Conservation (phyloP, 2,329 filamentous ascomycete species). For the Fonsecaea erecta region DNA sequence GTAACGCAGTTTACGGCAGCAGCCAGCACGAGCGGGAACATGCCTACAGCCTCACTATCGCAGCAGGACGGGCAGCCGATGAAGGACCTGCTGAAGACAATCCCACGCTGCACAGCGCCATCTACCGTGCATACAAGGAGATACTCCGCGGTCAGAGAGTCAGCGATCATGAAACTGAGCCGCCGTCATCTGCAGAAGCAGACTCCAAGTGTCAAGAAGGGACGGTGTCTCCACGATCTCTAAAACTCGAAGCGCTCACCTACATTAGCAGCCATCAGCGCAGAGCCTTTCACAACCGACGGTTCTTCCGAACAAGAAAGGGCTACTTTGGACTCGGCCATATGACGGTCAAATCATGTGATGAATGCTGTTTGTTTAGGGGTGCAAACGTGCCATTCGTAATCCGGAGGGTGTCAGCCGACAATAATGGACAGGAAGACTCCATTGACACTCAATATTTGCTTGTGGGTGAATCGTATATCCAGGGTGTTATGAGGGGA, state of each 20-base stretch:
- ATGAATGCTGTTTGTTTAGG: slow-evolving; percentile 21
- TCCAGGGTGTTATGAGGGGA: slow-evolving; percentile 26
- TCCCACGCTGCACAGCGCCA: slow-evolving; percentile 9
- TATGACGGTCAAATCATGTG: slow-evolving; percentile 11
- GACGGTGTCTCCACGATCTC: not conserved
- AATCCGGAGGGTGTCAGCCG: slow-evolving; percentile 6
- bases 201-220: not conserved
- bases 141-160: not conserved
- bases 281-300: slow-evolving; percentile 17
- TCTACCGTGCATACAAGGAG: slow-evolving; percentile 14
- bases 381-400: slow-evolving; percentile 24
- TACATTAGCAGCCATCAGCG: slow-evolving; percentile 16
- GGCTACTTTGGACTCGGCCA: slow-evolving; percentile 26
- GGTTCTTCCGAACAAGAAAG: slow-evolving; percentile 21
- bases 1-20: slow-evolving; percentile 5
- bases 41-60: slow-evolving; percentile 22
- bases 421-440: not conserved
- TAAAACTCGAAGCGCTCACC: slow-evolving; percentile 10
- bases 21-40: slow-evolving; percentile 7
- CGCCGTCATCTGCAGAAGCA: not conserved
- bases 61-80: slow-evolving; percentile 18
- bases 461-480: slow-evolving; percentile 26
- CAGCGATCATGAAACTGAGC: not conserved
- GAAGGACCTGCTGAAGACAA: slow-evolving; percentile 18
- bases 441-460: not conserved